Evolutionary conservation across 148 eudicot genomes (phyloP).

Genomic region (Pharnaceum exiguum): DNA sequence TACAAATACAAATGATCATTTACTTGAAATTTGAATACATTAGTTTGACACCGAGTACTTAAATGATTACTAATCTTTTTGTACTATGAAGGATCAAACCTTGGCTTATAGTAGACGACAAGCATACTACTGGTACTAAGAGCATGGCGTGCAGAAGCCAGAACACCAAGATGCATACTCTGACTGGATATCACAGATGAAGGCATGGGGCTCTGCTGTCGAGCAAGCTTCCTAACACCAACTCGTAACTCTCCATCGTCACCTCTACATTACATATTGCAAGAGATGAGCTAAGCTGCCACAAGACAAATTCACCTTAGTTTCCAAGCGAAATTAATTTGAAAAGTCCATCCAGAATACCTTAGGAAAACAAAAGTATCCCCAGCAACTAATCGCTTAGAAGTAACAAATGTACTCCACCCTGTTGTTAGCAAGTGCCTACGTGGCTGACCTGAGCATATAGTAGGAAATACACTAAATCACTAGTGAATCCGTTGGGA

Average conservation of each 20-base stretch:
- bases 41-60: no score
- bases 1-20: neutral
- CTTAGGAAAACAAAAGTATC: slow-evolving; percentile 89
- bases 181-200: slow-evolving; percentile 91
- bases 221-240: slow-evolving; percentile 65
- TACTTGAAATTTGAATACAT: neutral
- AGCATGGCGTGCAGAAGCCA: slow-evolving; percentile 90
- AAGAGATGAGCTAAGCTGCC: slow-evolving; percentile 25
- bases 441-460: slow-evolving; percentile 74
- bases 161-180: slow-evolving; percentile 96
- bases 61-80: no score
- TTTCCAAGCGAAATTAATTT: neutral
- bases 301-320: slow-evolving; percentile 20
- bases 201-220: slow-evolving; percentile 70
- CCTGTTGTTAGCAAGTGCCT: slow-evolving; percentile 97
- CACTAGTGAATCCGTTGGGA: neutral
- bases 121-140: slow-evolving; percentile 50
- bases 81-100: slow-evolving; percentile 26
- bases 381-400: slow-evolving; percentile 83
- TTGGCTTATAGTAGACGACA: slow-evolving; percentile 81
- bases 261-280: slow-evolving; percentile 42
- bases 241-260: slow-evolving; percentile 67
- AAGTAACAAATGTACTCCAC: slow-evolving; percentile 89
- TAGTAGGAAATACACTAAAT: slow-evolving; percentile 1
- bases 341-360: slow-evolving; percentile 31